Base-by-base conservation (phyloP, 139 green algal genomes). In the Chlorella sp. region DNA sequence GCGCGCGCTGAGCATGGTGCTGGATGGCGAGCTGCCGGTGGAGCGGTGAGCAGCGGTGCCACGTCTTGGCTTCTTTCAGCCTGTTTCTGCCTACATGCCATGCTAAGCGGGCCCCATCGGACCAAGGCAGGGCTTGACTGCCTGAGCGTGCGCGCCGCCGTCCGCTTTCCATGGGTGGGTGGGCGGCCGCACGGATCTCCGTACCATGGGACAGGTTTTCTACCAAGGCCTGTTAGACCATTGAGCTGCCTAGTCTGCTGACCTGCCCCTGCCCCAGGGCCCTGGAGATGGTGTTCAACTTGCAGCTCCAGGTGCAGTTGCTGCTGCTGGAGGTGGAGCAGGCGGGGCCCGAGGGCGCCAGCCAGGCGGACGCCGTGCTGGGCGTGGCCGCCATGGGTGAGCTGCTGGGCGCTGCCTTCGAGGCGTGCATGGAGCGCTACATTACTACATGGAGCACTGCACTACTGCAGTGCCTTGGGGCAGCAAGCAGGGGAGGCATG, bases 291-390 rank as follows among this genome's bases (percentile, higher is more conserved):
- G 70, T 76, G 67, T 38, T 41, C 65, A 87, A 82, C 44, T 48
- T 83, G 24, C 72, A 67, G 48, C 46, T 76, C 34, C 74, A 87
- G 75, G 76, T 87, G 69, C 83, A 87, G 83, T 38, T 70, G 73
- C 76, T 87, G 83, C 76, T 87, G 40, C 51, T 85, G 38, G 81
- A 80, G 69, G 76, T 87, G 64, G 83, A 87, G 70, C 38, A 82
- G 76, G 70, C 28, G 69, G 65, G 34, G 44, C 30, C 20, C 51
- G 72, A 36, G 22, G 56, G 28, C 30, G 44, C 20, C 46, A 80
- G 51, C 64, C 40, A 82, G 30, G 83, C 83, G 0, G 83, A 87
- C 58, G 51, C 68, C 22, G 83, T 87, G 65, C 83, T 87, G 46
- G 83, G 73, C 8, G 46, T 84, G 34, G 83, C 83, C 26, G 73